Evolutionary conservation across 768 basidiomycete genomes (phyloP), one percentile per base, ranked within the genome.

Genomic region (Termitomyces sp.): DNA sequence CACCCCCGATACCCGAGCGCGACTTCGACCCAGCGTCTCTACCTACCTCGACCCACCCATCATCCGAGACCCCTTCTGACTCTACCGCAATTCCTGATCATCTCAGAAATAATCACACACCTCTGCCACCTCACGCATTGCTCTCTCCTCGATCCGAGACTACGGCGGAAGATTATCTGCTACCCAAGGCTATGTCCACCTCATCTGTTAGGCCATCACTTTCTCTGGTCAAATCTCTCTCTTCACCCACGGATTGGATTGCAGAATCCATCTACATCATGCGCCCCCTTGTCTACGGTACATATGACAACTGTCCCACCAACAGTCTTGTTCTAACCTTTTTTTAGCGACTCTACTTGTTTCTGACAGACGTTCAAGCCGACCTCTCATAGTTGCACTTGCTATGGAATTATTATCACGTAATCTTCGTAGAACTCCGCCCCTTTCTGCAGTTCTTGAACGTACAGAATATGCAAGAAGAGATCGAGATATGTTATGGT

Each of bases 401-500:
- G 71, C 79, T 3, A 77, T 96, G 72, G 90, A 93, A 67, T 73
- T 96, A 48, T 62, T 92, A 7, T 86, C 93, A 29, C 86, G 92
- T 45, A 86, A 81, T 70, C 75, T 96, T 36, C 88, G 95, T 20
- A 81, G 92, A 29, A 76, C 76, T 20, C 86, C 89, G 3, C 77
- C 86, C 7, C 74, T 84, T 1, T 87, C 87, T 49, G 81, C 86
- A 20, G 64, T 79, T 5, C 76, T 92, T 40, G 90, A 93, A 72
- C 81, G 89, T 53, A 74, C 83, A 14, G 94, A 96, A 69, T 91
- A 96, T 67, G 89, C 92, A 14, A 81, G 84, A 57, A 80, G 93
- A 66, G 95, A 97, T 72, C 82, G 86, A 56, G 89, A 92, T 66
- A 81, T 96, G 63, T 69, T 90, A 10, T 92, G 89, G 87, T 94